Base-by-base conservation (phyloP, 768 basidiomycete genomes). In the Filobasidium floriforme region DNA sequence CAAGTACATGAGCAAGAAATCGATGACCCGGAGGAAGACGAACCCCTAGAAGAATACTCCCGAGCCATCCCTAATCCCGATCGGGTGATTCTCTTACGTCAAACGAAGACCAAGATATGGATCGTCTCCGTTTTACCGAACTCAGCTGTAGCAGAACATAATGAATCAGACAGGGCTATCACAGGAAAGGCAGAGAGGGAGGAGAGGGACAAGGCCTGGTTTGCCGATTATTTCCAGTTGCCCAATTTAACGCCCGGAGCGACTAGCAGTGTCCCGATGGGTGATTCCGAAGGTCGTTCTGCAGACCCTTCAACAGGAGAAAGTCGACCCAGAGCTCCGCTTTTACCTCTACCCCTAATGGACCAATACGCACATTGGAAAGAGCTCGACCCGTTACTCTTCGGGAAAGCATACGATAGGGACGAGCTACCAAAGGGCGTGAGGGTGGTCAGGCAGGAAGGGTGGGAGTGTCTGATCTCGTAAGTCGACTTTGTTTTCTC, bases 381-480 rank as follows among this genome's bases (percentile, higher is more conserved):
- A 40, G 70, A 73, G 19, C 80, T 82, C 55, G 96, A 99, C 73
- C 80, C 83, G 37, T 85, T 44, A 7, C 63, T 92, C 62, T 96
- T 98, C 75, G 81, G 84, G 26, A 81, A 78, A 43, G 77, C 88
- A 18, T 57, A 14, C 28, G 40, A 43, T 1, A 28, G 29, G 29
- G 51, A 60, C 0, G 29, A 5, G 9, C 89, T 92, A 69, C 77
- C 83, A 65, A 61, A 61, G 5, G 96, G 96, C 9, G 89, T 94
- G 54, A 80, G 93, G 62, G 87, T 97, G 66, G 78, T 98, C 46
- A 83, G 89, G 73, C 93, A 98, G 79, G 92, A 94, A 74, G 90
- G 91, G 70, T 98, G 91, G 88, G 94, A 98, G 80, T 93, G 89
- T 72, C 83, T 98, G 32, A 80, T 97, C 52, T 92, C 90, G 92